Evolutionary conservation across 2,329 filamentous ascomycete species (phyloP).

Genomic region (Penicillium sp.): DNA sequence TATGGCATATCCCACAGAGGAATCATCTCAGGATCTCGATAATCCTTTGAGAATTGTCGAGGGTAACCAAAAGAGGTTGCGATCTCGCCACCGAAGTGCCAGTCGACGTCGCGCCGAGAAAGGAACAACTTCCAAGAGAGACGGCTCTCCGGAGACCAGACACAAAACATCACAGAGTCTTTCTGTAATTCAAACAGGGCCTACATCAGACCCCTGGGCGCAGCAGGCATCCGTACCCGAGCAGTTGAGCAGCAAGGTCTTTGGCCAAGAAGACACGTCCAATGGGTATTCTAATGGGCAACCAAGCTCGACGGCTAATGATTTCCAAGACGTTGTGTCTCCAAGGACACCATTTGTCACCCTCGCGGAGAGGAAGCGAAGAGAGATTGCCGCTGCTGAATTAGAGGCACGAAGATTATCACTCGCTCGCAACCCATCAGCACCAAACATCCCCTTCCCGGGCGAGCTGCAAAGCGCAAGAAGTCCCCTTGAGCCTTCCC

Average conservation of each 20-base stretch:
- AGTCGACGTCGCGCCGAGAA: slow-evolving; percentile 49
- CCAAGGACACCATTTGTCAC: slow-evolving; percentile 26
- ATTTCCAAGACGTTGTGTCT: slow-evolving; percentile 25
- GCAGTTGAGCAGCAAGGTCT: slow-evolving; percentile 13
- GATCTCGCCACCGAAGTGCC: slow-evolving; percentile 52
- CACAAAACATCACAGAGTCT: slow-evolving; percentile 40
- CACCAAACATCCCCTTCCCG: slow-evolving; percentile 76
- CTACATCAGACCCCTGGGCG: slow-evolving; percentile 1
- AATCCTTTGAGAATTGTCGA: slow-evolving; percentile 53
- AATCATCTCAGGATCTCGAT: slow-evolving; percentile 59
- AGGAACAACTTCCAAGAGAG: slow-evolving; percentile 45
- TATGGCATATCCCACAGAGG: slow-evolving; percentile 56
- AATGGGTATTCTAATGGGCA: slow-evolving; percentile 11
- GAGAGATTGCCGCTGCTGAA: slow-evolving; percentile 76
- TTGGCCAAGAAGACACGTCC: slow-evolving; percentile 5
- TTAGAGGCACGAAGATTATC: slow-evolving; percentile 86
- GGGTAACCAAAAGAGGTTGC: slow-evolving; percentile 47
- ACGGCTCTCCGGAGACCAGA: slow-evolving; percentile 49
- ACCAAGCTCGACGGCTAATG: slow-evolving; percentile 18
- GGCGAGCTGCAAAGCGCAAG: slow-evolving; percentile 49
- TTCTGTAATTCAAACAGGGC: slow-evolving; percentile 17
- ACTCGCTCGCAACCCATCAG: slow-evolving; percentile 74
- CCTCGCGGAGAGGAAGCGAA: slow-evolving; percentile 66
- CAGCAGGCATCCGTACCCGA: slow-evolving; percentile 32
- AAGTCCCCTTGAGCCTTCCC: slow-evolving; percentile 46